A percentile compares a stretch with the other conserved stretches of the same genome.
Conservation (phyloP, 2,329 filamentous ascomycete genomes). For the Cercospora sp. region DNA sequence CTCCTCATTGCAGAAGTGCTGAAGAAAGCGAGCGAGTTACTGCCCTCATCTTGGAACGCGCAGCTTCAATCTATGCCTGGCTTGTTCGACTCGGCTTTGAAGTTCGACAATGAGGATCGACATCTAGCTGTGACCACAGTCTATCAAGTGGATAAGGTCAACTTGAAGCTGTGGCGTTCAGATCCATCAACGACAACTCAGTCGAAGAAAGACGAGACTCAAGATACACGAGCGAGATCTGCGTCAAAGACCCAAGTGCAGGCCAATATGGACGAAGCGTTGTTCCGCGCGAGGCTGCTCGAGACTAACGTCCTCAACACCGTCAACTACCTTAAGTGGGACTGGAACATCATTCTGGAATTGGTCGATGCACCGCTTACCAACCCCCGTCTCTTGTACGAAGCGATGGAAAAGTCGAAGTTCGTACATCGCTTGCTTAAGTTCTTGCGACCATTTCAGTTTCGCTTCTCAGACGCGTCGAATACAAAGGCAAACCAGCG, state of each 20-base stretch:
- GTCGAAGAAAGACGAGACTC: slow-evolving; percentile 33
- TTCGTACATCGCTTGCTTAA: slow-evolving; percentile 93
- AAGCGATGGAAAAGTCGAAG: slow-evolving; percentile 91
- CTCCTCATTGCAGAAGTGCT: slow-evolving; percentile 87
- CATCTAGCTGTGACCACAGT: slow-evolving; percentile 86
- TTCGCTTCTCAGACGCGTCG: slow-evolving; percentile 84
- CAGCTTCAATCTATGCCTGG: slow-evolving; percentile 86
- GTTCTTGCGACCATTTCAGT: slow-evolving; percentile 96
- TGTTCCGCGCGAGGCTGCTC: slow-evolving; percentile 63
- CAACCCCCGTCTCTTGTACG: slow-evolving; percentile 87
- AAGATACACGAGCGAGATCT: slow-evolving; percentile 45
- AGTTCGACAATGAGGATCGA: slow-evolving; percentile 69
- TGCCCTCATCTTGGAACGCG: slow-evolving; percentile 80
- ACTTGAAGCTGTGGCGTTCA: slow-evolving; percentile 83
- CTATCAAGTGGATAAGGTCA: slow-evolving; percentile 97
- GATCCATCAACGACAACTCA: slow-evolving; percentile 35
- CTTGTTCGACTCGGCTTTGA: slow-evolving; percentile 73
- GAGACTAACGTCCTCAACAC: slow-evolving; percentile 86
- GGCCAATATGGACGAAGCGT: slow-evolving; percentile 62
- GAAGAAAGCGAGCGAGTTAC: slow-evolving; percentile 80
- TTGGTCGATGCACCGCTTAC: slow-evolving; percentile 91
- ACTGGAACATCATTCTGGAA: slow-evolving; percentile 89
- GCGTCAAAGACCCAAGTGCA: slow-evolving; percentile 58
- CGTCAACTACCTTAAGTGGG: slow-evolving; percentile 93
- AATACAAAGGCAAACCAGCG: slow-evolving; percentile 93